phyloP scores from a whole-genome alignment of 108 stramenopile species.

The Hondaea fermentalgiana region DNA sequence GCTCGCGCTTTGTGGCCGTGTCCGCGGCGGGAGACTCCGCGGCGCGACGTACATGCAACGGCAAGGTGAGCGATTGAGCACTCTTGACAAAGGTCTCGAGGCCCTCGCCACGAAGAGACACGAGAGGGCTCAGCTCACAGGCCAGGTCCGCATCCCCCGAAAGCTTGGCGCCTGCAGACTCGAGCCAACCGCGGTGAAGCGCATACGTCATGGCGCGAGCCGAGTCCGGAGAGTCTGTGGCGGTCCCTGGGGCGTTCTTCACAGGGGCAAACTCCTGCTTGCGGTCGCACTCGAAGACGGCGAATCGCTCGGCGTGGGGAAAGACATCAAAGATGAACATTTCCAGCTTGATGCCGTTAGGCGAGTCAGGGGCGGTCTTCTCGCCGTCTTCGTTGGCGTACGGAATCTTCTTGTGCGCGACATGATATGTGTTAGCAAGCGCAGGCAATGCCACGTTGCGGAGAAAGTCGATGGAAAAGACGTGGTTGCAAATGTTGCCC shows the following conservation, averaged over 20 bases:
- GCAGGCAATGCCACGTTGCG: constrained; percentile 56
- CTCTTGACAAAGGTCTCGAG: background rate
- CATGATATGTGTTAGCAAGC: constrained; percentile 75
- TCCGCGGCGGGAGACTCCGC: background rate
- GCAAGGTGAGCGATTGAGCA: background rate
- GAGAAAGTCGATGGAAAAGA: constrained; percentile 80
- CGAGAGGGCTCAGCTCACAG: constrained; percentile 39
- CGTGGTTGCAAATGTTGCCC: constrained; percentile 98
- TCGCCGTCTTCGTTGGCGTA: constrained; percentile 53
- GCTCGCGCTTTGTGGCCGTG: background rate
- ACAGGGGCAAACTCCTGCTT: constrained; percentile 92
- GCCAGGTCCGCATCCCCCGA: background rate
- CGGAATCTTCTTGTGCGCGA: constrained; percentile 92
- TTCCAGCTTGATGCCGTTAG: constrained; percentile 96
- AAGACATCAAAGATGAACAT: constrained; percentile 98
- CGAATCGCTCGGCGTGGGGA: constrained; percentile 70
- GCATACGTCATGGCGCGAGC: constrained; percentile 34
- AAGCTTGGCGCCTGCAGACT: constrained; percentile 26
- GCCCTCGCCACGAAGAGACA: constrained; percentile 46
- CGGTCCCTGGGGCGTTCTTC: constrained; percentile 67
- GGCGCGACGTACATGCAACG: background rate
- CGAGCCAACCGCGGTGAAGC: constrained; percentile 35
- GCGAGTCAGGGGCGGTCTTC: constrained; percentile 48
- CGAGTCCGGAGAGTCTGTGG: constrained; percentile 46
- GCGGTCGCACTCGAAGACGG: constrained; percentile 75